Base-by-base conservation (phyloP, 805 yeast genomes). In the Barnettozyma botsteinii region DNA sequence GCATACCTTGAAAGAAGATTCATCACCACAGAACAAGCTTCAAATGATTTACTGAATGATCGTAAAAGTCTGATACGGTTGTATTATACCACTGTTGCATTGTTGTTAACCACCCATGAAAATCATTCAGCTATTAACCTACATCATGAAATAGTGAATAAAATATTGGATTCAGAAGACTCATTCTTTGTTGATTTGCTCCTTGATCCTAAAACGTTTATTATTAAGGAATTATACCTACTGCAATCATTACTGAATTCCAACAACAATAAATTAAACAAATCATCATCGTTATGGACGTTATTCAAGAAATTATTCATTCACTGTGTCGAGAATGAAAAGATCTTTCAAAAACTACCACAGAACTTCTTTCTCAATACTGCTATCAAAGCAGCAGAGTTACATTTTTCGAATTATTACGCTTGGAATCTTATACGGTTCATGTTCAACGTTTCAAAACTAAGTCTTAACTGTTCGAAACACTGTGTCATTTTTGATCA, bases 261-360 rank as follows among this genome's bases (percentile, higher is more conserved):
- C 5, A 51, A 62, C 21, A 57, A 54, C 30, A 56, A 59, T 41
- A 56, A 56, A 27, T 31, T 64, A 19, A 66, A 66, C 47, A 65
- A 65, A 43, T 66, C 70, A 1, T 61, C 70, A 2, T 58, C 68
- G 5, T 35, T 65, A 19, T 66, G 70, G 70, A 43, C 47, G 7
- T 40, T 60, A 8, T 59, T 61, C 44, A 59, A 57, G 27, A 59
- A 57, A 39, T 35, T 66, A 9, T 52, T 48, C 33, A 42, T 57
- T 7, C 27, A 25, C 19, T 37, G 32, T 7, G 17, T 19, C 17
- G 51, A 39, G 14, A 25, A 33, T 17, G n/a, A 23, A 0, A 4
- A 22, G 0, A 18, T 19, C 13, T 4, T 32, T 6, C 12, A 21
- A 9, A 28, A 29, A 10, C 8, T 47, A 1, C 42, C 48, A 1